Conservation (phyloP, 2,329 filamentous ascomycete species). For the Myriosclerotinia scirpicola region DNA sequence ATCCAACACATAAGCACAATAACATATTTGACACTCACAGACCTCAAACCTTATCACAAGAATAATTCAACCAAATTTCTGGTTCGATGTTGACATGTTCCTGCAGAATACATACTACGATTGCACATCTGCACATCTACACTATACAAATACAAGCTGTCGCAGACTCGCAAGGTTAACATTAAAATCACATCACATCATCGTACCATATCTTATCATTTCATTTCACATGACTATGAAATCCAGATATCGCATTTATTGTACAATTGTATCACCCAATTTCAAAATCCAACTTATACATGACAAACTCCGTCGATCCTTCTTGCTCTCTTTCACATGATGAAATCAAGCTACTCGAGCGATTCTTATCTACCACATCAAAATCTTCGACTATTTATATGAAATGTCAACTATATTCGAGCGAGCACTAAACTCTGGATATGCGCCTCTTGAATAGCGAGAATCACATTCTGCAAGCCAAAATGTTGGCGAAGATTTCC, state of each 20-base stretch:
- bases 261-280: background rate
- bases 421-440: too few relatives aligned
- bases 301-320: background rate
- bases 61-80: background rate
- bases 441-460: background rate
- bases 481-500: background rate
- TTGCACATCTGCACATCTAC: background rate
- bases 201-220: background rate
- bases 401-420: background rate
- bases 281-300: too few relatives aligned
- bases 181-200: background rate
- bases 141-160: background rate
- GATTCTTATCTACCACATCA: background rate
- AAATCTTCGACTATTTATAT: background rate
- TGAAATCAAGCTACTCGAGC: background rate
- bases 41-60: background rate
- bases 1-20: background rate
- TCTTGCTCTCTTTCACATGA: background rate
- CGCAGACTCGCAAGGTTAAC: background rate
- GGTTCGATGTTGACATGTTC: background rate
- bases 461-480: constrained; percentile 9
- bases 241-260: background rate
- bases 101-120: background rate
- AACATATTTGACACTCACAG: background rate
- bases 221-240: background rate